Conservation (phyloP, 2,329 filamentous ascomycete species). For the Aspergillus sp. region DNA sequence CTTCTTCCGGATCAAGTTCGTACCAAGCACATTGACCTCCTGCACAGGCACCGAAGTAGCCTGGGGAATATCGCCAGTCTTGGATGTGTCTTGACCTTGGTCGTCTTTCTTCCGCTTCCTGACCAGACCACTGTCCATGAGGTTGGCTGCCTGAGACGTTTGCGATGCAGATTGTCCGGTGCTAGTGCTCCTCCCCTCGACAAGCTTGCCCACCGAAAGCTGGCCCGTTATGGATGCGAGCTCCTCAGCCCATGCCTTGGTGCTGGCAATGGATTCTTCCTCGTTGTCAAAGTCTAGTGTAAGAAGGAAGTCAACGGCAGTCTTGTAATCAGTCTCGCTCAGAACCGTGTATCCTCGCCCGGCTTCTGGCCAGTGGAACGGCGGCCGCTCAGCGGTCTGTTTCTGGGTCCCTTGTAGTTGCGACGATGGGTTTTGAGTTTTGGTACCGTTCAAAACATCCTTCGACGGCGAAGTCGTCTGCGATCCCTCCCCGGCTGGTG, state of each 20-base stretch:
- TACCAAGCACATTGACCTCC: conserved; percentile 33
- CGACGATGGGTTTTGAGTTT: not conserved
- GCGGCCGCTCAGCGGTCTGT: conserved; percentile 3
- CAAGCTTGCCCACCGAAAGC: conserved; percentile 29
- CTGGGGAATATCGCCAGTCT: conserved; percentile 2
- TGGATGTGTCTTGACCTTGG: conserved; percentile 2
- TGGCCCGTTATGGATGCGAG: conserved; percentile 34
- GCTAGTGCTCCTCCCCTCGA: conserved; percentile 24
- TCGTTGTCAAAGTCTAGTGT: conserved; percentile 38
- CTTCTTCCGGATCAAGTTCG: conserved; percentile 34
- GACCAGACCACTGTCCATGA: conserved; percentile 25
- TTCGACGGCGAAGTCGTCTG: not conserved
- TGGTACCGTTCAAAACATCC: not conserved
- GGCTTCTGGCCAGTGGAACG: conserved; percentile 29
- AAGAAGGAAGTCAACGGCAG: conserved; percentile 33
- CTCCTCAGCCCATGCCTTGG: conserved; percentile 35
- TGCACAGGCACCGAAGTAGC: conserved; percentile 6
- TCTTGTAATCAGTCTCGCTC: conserved; percentile 34
- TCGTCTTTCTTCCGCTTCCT: conserved; percentile 33
- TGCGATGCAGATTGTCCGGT: conserved; percentile 9
- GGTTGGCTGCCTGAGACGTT: conserved; percentile 12
- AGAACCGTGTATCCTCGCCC: conserved; percentile 32
- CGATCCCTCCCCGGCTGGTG: not conserved
- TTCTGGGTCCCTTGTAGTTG: not conserved
- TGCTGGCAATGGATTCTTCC: conserved; percentile 32